Percentiles rank a stretch among this genome's conserved stretches.
phyloP scores from a whole-genome alignment of 495 filamentous ascomycete species.

The Viridothelium virens region DNA sequence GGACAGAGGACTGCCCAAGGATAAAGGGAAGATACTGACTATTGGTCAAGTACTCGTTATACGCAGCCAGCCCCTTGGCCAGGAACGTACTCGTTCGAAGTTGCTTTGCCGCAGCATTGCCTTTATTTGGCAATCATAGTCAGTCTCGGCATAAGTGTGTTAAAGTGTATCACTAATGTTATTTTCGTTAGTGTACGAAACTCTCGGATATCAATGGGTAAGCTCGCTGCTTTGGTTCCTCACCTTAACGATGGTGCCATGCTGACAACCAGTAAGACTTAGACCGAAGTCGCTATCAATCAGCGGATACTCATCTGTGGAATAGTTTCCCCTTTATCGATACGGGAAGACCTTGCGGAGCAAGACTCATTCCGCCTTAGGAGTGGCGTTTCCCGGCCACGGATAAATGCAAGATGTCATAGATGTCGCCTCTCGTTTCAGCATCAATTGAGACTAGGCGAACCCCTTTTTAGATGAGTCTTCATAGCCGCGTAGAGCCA shows the following conservation, averaged over 20 bases:
- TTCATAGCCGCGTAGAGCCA: no score
- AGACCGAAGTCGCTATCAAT: background rate
- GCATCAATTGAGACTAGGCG: no score
- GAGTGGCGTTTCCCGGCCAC: background rate
- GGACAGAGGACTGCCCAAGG: background rate
- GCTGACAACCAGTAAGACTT: background rate
- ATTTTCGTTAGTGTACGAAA: constrained; percentile 25
- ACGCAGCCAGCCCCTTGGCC: constrained; percentile 76
- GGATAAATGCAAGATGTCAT: no score
- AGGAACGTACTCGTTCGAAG: constrained; percentile 79
- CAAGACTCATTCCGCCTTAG: constrained; percentile 30
- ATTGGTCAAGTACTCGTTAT: constrained; percentile 51
- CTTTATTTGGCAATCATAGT: constrained; percentile 60
- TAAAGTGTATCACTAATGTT: constrained; percentile 27
- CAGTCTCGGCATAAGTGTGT: constrained; percentile 31
- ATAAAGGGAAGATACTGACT: background rate
- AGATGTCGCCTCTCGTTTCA: no score
- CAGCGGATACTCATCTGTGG: background rate
- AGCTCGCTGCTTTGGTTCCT: constrained; percentile 31
- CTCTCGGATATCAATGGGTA: constrained; percentile 34
- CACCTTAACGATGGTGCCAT: constrained; percentile 25
- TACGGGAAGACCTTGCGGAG: constrained; percentile 32
- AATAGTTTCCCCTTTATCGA: constrained; percentile 30
- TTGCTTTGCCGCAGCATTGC: constrained; percentile 69
- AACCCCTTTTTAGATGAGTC: no score